Evolutionary conservation across 164 flowering plant genomes (phyloP).

Genomic region (Hamamelis virginiana): DNA sequence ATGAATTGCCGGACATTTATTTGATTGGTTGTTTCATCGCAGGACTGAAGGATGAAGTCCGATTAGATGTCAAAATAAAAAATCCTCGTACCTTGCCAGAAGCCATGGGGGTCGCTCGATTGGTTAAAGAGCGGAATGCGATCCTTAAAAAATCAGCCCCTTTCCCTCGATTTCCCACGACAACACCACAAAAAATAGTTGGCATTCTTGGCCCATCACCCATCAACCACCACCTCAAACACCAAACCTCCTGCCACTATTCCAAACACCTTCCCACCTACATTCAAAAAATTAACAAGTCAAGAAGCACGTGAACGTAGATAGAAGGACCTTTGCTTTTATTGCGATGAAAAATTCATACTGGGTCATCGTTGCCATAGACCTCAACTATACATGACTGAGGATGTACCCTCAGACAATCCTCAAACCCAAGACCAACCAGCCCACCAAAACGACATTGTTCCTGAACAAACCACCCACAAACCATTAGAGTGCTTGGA

Average conservation of each 20-base stretch:
- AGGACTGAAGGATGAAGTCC: not conserved
- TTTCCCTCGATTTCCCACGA: not conserved
- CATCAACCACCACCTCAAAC: not conserved
- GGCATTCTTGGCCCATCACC: not conserved
- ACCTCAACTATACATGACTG: not conserved
- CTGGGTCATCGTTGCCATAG: not conserved
- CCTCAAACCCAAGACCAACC: too few species aligned
- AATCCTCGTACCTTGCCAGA: not conserved
- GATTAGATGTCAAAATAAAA: not conserved
- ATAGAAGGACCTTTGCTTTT: not conserved
- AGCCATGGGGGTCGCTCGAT: not conserved
- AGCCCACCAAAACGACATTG: not conserved
- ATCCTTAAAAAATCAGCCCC: too few species aligned
- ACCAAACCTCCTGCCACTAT: too few species aligned
- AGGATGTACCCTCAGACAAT: too few species aligned
- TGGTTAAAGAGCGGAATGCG: not conserved
- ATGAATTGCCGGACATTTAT: not conserved
- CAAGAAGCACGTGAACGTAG: not conserved
- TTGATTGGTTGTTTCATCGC: not conserved
- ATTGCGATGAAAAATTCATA: conserved; percentile 7
- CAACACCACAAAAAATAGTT: too few species aligned
- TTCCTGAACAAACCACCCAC: not conserved
- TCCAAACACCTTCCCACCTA: not conserved
- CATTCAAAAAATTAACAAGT: not conserved
- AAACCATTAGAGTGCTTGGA: conserved; percentile 1